A percentile compares a stretch with the other conserved stretches of the same genome.
Evolutionary conservation across 1,284 basidiomycete species (phyloP).

Genomic region (Trichosporon faecale): DNA sequence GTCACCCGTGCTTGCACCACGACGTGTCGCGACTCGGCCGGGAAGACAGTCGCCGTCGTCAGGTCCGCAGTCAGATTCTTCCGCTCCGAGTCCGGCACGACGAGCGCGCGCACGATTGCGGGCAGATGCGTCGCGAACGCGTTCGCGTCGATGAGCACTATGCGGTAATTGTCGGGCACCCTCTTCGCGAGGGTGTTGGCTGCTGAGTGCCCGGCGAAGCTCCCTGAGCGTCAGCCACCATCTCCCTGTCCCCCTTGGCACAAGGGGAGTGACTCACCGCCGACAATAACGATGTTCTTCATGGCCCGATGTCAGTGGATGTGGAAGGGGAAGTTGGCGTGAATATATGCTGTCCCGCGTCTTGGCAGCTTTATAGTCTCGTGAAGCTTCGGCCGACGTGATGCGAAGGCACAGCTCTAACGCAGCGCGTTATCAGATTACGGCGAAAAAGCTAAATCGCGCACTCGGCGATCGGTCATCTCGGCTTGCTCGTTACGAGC

Average conservation of each 20-base stretch:
- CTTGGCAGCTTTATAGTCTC: background rate
- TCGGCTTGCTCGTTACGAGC: background rate
- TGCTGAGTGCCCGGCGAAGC: conserved; percentile 19
- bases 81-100: conserved; percentile 50
- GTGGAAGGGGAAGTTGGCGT: background rate
- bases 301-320: background rate
- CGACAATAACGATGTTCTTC: background rate
- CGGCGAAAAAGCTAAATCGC: background rate
- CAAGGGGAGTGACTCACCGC: background rate
- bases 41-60: conserved; percentile 40
- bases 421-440: conserved; percentile 1
- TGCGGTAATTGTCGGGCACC: conserved; percentile 10
- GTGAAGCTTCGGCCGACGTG: background rate
- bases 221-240: conserved; percentile 8
- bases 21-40: conserved; percentile 29
- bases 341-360: background rate
- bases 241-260: background rate
- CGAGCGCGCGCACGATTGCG: conserved; percentile 48
- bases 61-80: conserved; percentile 37
- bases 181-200: conserved; percentile 11
- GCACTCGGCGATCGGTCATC: background rate
- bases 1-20: conserved; percentile 44
- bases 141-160: conserved; percentile 17
- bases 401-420: too few relatives aligned
- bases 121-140: conserved; percentile 49